Conservation (phyloP, 148 eudicot genomes). For the Silene latifolia region DNA sequence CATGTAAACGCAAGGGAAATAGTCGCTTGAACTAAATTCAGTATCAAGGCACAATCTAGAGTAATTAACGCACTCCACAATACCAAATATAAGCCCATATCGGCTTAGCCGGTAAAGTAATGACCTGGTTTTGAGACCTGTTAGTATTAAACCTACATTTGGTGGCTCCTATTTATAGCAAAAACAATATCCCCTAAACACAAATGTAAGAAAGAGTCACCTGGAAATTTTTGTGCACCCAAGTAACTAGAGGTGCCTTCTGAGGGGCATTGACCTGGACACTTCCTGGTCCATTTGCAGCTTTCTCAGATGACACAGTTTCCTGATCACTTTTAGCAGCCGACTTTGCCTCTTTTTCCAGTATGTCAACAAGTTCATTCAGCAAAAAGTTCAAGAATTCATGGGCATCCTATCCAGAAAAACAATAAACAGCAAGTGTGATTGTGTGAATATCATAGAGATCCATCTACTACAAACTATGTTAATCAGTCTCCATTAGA, state of each 20-base stretch:
- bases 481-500: not conserved
- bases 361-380: slow-evolving; percentile 83
- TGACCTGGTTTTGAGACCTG: not conserved
- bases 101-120: not conserved
- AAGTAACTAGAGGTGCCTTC: slow-evolving; percentile 65
- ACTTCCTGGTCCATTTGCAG: slow-evolving; percentile 49
- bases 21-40: not conserved
- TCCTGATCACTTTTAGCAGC: slow-evolving; percentile 44
- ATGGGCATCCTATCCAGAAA: slow-evolving; percentile 68
- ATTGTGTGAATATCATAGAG: not conserved
- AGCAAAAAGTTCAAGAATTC: slow-evolving; percentile 86
- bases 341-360: slow-evolving; percentile 72
- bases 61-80: not conserved
- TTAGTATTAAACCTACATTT: not conserved
- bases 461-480: no score
- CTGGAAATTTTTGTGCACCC: slow-evolving; percentile 88
- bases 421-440: not conserved
- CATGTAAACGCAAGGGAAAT: not conserved
- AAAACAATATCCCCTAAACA: not conserved
- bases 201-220: slow-evolving; percentile 25
- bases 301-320: slow-evolving; percentile 40
- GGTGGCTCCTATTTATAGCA: not conserved
- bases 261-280: slow-evolving; percentile 34
- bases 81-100: not conserved
- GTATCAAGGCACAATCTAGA: not conserved